Base-by-base conservation (phyloP, 1,284 basidiomycete genomes). In the Microbotryum violaceum region DNA sequence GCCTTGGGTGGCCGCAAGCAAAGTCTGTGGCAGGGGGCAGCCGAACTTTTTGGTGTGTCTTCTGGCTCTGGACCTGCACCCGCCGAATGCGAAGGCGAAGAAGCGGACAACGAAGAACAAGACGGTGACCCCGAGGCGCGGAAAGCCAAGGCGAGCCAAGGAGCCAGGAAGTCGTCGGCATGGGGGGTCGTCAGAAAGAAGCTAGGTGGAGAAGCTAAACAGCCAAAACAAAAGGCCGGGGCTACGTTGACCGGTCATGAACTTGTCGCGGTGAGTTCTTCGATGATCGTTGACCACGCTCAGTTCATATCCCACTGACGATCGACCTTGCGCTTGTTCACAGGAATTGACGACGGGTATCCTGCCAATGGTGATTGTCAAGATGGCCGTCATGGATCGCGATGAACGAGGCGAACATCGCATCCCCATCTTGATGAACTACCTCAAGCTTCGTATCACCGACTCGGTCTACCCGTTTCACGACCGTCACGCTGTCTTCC, bases 381-480 rank as follows among this genome's bases (percentile, higher is more conserved):
- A 69, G 55, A 69, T 69, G 67, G 60, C 55, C 8, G 52, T 64
- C 37, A 64, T 69, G 62, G 67, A 69, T 46, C 65, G 67, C 44
- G 67, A 69, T 51, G 67, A 69, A n/a, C 50, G 53, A 14, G 67
- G 67, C n/a, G 62, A 67, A 42, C 61, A 59, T 29, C 65, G 67
- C 48, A 71, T 71, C 29, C 70, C 70, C 14, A 63, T 70, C 4
- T 81, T 98, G 29, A 82, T 97, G 65, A 91, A 94, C 72, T 85
- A 90, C 53, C 78, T 96, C 37, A 84, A 86, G 57, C 85, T 93
- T 61, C 83, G 86, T 10, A 82, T 94, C 60, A 89, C 86, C 70
- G 90, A 93, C 76, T 89, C 88, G 67, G 75, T 94, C 55, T 85
- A 93, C 76, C 87, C 89, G 4, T 78, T 88, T 66, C 82, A 89